Evolutionary conservation across 768 basidiomycete genomes (phyloP).

Genomic region (Collybiopsis luxurians): DNA sequence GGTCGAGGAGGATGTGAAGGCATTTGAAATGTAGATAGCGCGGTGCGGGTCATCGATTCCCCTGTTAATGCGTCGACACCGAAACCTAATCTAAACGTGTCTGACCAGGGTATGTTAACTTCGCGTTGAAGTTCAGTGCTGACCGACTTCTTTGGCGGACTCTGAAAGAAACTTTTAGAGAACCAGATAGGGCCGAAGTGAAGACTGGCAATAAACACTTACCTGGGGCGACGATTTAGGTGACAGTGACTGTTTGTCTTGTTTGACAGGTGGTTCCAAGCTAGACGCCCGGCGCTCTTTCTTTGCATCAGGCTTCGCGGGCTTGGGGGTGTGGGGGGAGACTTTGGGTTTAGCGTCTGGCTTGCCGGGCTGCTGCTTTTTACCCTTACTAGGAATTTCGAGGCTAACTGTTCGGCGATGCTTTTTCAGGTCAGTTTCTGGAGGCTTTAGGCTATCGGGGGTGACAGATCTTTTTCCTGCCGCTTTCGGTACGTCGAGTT

Average conservation of each 20-base stretch:
- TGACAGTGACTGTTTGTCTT: background rate
- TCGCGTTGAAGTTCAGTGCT: conserved; percentile 9
- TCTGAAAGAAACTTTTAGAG: too few species aligned
- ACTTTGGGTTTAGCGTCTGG: too few species aligned
- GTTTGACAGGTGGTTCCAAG: background rate
- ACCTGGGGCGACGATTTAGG: background rate
- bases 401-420: conserved; percentile 4
- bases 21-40: conserved; percentile 10
- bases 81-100: conserved; percentile 12
- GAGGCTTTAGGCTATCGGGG: conserved; percentile 3
- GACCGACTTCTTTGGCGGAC: too few species aligned
- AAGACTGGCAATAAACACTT: too few species aligned
- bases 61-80: conserved; percentile 18
- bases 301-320: too few species aligned
- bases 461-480: background rate
- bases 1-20: conserved; percentile 2
- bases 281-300: too few species aligned
- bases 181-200: background rate
- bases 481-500: background rate
- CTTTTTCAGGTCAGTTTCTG: background rate
- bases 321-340: background rate
- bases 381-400: background rate
- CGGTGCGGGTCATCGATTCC: conserved; percentile 14
- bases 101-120: conserved; percentile 16
- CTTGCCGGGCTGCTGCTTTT: background rate